These are phyloP conservation scores for Alternaria brassicicola DNA, from an alignment of 2,329 filamentous ascomycete genomes.

Conservation along the genomic window DNA sequence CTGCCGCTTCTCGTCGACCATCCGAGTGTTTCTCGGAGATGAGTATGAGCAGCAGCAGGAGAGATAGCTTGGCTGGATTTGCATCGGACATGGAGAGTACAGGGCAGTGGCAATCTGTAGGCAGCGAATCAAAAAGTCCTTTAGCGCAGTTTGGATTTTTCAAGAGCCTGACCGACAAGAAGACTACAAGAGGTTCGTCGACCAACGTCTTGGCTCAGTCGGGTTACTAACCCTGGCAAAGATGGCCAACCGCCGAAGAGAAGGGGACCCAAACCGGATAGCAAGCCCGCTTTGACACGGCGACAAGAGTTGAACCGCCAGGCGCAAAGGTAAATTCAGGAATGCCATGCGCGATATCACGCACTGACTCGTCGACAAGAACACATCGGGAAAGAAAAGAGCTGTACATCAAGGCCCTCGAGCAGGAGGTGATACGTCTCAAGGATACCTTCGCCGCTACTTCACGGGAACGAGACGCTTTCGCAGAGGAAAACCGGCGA, in stretches of 20 bases:
- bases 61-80: conserved; percentile 45
- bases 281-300: conserved; percentile 89
- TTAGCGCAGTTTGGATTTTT: conserved; percentile 59
- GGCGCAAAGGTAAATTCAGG: conserved; percentile 77
- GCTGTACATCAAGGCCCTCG: conserved; percentile 90
- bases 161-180: conserved; percentile 72
- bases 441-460: conserved; percentile 82
- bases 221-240: conserved; percentile 37
- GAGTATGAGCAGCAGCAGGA: conserved; percentile 34
- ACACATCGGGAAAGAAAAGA: conserved; percentile 98
- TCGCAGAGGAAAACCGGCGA: conserved; percentile 79
- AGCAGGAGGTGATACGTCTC: conserved; percentile 86
- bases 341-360: not conserved
- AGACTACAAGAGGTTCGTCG: conserved; percentile 71
- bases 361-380: conserved; percentile 55
- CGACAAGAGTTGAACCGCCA: conserved; percentile 94
- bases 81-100: conserved; percentile 47
- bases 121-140: conserved; percentile 47
- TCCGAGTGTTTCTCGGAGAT: conserved; percentile 43
- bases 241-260: conserved; percentile 88
- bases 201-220: not conserved
- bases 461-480: conserved; percentile 74
- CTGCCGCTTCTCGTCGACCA: conserved; percentile 38
- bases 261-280: conserved; percentile 93
- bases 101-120: conserved; percentile 47